Evolutionary conservation across 768 basidiomycete genomes (phyloP), one percentile per base, ranked within the genome.

Genomic region (Boletus rex-veris): DNA sequence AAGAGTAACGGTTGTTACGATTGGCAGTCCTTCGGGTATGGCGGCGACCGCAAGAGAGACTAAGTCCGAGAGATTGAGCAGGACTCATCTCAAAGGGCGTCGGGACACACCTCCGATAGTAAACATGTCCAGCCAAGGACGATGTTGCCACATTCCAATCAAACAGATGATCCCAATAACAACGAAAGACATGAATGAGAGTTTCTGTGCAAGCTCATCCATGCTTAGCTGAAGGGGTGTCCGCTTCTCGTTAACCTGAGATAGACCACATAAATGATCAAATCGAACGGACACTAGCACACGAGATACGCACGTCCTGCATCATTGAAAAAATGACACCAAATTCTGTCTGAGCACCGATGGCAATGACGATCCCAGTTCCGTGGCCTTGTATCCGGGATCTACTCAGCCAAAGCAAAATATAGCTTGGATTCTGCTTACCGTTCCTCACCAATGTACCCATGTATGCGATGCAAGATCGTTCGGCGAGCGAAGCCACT

Each of bases 1-100:
- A 37, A 98, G 83, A 5, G 96, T 98, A 21, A 98, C 95, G 0
- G 95, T 98, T 0, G 96, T 98, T 24, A 98, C 95, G 53, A 98
- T 97, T 0, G 95, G 95, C 15, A 98, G 73, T 14, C 95, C 95
- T 74, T 98, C 95, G 0, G 95, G 95, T 58, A 98, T 98, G 41
- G 95, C 95, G 51, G 95, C 95, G n/a, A 98, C 95, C 30, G 95
- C 95, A 56, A 98, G 81, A 2, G 95, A 98, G 4, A 98, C 95
- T 97, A 52, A 38, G 45, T 49, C 28, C 67, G 3, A 61, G 57
- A 55, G 19, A 30, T 51, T 59, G 48, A 60, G 46, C 19, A 55
- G 18, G 58, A 28, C 18, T 28, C 30, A 10, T 9, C 9, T 5
- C 12, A 53, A 14, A 26, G 21, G 31, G 37, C 5, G 5, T 26